phyloP scores from a whole-genome alignment of 176 grass and related monocot genomes.

The Rhynchospora breviuscula region DNA sequence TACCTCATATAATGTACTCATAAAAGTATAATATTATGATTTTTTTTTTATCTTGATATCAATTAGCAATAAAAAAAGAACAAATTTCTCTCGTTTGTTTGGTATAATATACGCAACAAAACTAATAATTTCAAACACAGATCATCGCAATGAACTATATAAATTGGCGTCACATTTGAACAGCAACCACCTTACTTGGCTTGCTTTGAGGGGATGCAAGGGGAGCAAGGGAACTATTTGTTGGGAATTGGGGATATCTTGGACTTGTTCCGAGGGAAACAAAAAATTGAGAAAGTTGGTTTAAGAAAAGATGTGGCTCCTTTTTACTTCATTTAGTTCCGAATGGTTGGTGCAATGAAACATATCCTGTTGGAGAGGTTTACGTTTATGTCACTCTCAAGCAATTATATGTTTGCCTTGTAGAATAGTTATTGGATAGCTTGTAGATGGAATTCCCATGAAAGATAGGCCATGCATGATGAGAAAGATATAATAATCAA shows the following conservation, averaged over 20 bases:
- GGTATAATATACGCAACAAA: not conserved
- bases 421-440: not conserved
- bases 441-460: not conserved
- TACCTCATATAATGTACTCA: too few relatives aligned
- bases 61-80: too few relatives aligned
- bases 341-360: not conserved
- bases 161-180: conserved; percentile 7
- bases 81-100: not conserved
- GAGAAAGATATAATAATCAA: not conserved
- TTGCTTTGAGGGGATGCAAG: conserved; percentile 13
- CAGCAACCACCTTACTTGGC: conserved; percentile 13
- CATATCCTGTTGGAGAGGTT: not conserved
- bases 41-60: too few relatives aligned
- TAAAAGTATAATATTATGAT: too few relatives aligned
- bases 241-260: conserved; percentile 26
- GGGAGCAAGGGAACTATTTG: conserved; percentile 25
- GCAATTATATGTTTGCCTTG: conserved; percentile 11
- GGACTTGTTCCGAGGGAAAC: conserved; percentile 13
- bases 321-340: conserved; percentile 8
- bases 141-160: not conserved
- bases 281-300: not conserved
- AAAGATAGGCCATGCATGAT: not conserved
- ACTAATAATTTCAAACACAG: not conserved
- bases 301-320: conserved; percentile 7
- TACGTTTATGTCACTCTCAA: conserved; percentile 17